Conservation (phyloP, 306 rosid genomes). For the Lupinus albus region DNA sequence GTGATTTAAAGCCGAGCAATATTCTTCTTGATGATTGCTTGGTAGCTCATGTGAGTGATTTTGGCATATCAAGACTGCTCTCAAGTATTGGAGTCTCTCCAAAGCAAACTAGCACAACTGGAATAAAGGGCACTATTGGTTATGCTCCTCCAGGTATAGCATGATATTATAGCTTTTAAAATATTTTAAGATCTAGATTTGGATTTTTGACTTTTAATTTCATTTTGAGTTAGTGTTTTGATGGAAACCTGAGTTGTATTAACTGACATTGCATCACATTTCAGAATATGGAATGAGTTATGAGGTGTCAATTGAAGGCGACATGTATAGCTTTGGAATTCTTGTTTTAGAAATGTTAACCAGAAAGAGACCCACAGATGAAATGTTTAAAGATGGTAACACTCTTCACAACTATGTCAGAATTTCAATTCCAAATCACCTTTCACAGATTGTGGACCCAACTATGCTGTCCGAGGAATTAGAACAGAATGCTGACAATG, state of each 20-base stretch:
- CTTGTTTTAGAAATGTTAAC: slow-evolving; percentile 34
- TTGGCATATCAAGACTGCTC: slow-evolving; percentile 7
- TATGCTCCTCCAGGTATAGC: slow-evolving; percentile 25
- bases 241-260: too few species aligned
- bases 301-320: slow-evolving; percentile 21
- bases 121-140: slow-evolving; percentile 32
- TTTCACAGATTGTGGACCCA: background rate
- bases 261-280: background rate
- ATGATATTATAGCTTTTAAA: too few species aligned
- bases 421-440: slow-evolving; percentile 9
- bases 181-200: too few species aligned
- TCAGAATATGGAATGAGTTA: slow-evolving; percentile 34
- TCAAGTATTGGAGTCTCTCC: background rate
- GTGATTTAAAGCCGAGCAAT: background rate
- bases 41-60: slow-evolving; percentile 3
- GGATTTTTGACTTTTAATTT: background rate
- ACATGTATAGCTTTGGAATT: slow-evolving; percentile 38
- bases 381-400: slow-evolving; percentile 27
- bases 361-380: slow-evolving; percentile 4
- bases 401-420: slow-evolving; percentile 26
- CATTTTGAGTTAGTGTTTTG: background rate
- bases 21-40: background rate
- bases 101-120: slow-evolving; percentile 6
- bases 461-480: background rate
- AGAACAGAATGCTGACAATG: background rate